Percentiles rank a stretch among this genome's conserved stretches.
phyloP scores from a whole-genome alignment of 805 yeast species.

The Wickerhamiella alocasiicola region DNA sequence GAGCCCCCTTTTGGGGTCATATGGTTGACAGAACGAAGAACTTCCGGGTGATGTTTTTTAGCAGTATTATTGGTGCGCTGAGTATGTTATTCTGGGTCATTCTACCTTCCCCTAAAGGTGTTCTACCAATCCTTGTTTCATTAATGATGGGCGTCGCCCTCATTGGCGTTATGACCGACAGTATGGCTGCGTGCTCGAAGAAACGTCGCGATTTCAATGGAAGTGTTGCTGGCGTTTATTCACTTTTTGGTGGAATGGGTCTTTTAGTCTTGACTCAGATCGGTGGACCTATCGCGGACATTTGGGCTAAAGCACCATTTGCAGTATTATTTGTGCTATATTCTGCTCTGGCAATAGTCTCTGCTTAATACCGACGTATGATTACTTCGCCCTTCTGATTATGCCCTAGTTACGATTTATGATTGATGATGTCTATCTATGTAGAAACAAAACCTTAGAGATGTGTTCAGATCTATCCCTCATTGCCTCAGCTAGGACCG shows the following conservation, averaged over 20 bases:
- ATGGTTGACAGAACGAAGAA: conserved; percentile 38
- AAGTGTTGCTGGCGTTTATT: conserved; percentile 54
- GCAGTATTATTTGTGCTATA: conserved; percentile 37
- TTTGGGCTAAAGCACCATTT: conserved; percentile 48
- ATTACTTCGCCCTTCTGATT: no score
- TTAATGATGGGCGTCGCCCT: conserved; percentile 46
- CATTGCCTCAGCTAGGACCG: no score
- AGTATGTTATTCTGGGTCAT: conserved; percentile 18
- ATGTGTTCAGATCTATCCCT: no score
- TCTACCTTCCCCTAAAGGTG: conserved; percentile 28
- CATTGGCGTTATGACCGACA: conserved; percentile 47
- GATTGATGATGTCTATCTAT: no score
- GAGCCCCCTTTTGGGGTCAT: conserved; percentile 54
- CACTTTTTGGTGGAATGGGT: conserved; percentile 59
- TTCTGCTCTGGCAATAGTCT: conserved; percentile 13
- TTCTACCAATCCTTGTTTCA: conserved; percentile 29
- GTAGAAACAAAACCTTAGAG: no score
- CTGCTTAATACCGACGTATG: background rate
- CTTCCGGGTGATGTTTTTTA: conserved; percentile 27
- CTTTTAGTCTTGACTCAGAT: conserved; percentile 44
- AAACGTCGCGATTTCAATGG: conserved; percentile 39
- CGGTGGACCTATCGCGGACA: conserved; percentile 51
- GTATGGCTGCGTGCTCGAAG: conserved; percentile 49
- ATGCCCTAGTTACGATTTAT: no score
- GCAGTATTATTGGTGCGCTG: conserved; percentile 17